Evolutionary conservation across 2,329 filamentous ascomycete species (phyloP).

Genomic region (Bimuria novae-zelandiae): DNA sequence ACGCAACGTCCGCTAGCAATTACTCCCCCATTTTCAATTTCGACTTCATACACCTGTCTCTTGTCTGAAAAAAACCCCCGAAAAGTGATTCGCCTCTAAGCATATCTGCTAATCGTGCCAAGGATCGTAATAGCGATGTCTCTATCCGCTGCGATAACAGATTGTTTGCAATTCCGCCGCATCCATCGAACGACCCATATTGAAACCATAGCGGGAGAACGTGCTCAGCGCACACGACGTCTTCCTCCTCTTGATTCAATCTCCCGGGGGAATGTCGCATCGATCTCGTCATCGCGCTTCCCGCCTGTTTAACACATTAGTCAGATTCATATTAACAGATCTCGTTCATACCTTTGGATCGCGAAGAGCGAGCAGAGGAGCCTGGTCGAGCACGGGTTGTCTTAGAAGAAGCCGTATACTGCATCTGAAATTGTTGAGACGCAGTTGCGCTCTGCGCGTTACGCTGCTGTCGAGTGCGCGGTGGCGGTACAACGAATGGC

Average conservation of each 20-base stretch:
- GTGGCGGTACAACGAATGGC: not conserved
- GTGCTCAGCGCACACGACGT: not conserved
- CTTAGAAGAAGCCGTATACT: not conserved
- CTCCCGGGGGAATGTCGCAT: constrained; percentile 1
- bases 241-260: not conserved
- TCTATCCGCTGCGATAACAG: no score
- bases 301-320: not conserved
- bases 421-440: not conserved
- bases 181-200: not conserved
- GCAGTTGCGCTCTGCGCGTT: not conserved
- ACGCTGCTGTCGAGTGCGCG: not conserved
- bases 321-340: not conserved
- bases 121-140: no score
- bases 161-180: no score
- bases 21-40: no score
- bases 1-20: no score
- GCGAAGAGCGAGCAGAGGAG: not conserved
- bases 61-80: no score
- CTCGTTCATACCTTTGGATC: not conserved
- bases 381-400: not conserved
- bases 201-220: not conserved
- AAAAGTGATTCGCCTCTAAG: no score
- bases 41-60: no score
- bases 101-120: no score
- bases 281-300: not conserved